Conservation (phyloP, 768 basidiomycete species). For the Pluteus cervinus region DNA sequence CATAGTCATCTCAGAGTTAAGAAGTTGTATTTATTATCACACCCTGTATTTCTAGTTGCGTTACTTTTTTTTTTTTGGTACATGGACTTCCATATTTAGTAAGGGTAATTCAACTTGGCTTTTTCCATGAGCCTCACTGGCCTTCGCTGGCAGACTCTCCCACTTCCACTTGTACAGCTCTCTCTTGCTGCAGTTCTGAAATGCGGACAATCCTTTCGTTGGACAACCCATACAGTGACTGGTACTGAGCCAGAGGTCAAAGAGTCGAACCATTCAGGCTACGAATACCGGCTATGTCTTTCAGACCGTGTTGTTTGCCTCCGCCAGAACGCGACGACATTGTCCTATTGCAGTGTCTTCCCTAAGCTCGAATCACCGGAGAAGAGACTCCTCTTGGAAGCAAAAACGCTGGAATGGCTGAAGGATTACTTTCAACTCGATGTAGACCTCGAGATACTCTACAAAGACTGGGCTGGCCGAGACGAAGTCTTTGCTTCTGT, state of each 20-base stretch:
- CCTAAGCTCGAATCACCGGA: conserved; percentile 42
- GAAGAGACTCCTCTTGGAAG: too few species aligned
- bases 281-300: conserved; percentile 78
- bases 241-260: too few species aligned
- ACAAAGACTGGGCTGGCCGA: conserved; percentile 64
- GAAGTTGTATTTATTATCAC: too few species aligned
- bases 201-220: conserved; percentile 85
- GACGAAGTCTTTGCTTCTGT: conserved; percentile 73
- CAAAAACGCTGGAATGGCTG: conserved; percentile 74
- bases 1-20: too few species aligned
- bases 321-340: conserved; percentile 58
- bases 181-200: conserved; percentile 73
- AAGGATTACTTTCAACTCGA: conserved; percentile 87
- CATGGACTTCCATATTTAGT: neutral
- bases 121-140: conserved; percentile 25
- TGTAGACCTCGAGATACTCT: conserved; percentile 63
- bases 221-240: conserved; percentile 34
- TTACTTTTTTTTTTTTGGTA: too few species aligned
- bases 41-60: too few species aligned
- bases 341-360: conserved; percentile 70
- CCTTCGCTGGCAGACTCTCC: conserved; percentile 57
- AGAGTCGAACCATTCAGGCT: conserved; percentile 19
- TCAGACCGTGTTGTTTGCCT: conserved; percentile 81
- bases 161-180: conserved; percentile 60
- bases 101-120: neutral